A percentile compares a stretch with the other conserved stretches of the same genome.
Conservation (phyloP, 192 early-diverging fungal genomes). For the Haplosporangium gracile region DNA sequence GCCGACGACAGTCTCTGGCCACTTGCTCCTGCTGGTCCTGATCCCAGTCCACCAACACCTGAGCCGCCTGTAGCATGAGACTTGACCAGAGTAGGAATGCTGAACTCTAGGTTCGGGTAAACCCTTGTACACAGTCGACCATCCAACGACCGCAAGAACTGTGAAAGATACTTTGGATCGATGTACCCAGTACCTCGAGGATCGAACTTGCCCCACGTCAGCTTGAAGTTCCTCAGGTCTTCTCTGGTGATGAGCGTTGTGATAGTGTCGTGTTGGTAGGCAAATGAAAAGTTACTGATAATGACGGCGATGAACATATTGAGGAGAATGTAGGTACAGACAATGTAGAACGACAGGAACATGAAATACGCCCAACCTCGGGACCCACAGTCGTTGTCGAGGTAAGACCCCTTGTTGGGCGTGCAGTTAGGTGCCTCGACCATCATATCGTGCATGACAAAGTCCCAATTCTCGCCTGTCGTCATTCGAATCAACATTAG, state of each 20-base stretch:
- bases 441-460: conserved; percentile 72
- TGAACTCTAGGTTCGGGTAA: conserved; percentile 33
- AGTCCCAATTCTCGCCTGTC: conserved; percentile 73
- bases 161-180: conserved; percentile 58
- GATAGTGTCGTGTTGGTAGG: conserved; percentile 67
- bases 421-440: conserved; percentile 65
- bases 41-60: not conserved
- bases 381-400: conserved; percentile 68
- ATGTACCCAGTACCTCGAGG: conserved; percentile 66
- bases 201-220: conserved; percentile 65
- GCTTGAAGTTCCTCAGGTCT: conserved; percentile 70
- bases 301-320: conserved; percentile 74
- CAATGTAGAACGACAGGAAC: conserved; percentile 70
- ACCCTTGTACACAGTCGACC: conserved; percentile 27
- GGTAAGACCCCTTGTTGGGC: conserved; percentile 52
- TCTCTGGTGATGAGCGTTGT: conserved; percentile 69
- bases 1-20: not conserved
- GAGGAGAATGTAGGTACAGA: conserved; percentile 73
- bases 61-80: not conserved
- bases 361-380: conserved; percentile 65
- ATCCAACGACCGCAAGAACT: conserved; percentile 59
- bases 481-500: conserved; percentile 66
- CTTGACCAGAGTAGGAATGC: conserved; percentile 34
- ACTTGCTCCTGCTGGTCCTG: not conserved
- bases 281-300: conserved; percentile 71